Percentiles rank a stretch among this genome's conserved stretches.
phyloP scores from a whole-genome alignment of 164 flowering plant genomes.

The Houttuynia cordata region DNA sequence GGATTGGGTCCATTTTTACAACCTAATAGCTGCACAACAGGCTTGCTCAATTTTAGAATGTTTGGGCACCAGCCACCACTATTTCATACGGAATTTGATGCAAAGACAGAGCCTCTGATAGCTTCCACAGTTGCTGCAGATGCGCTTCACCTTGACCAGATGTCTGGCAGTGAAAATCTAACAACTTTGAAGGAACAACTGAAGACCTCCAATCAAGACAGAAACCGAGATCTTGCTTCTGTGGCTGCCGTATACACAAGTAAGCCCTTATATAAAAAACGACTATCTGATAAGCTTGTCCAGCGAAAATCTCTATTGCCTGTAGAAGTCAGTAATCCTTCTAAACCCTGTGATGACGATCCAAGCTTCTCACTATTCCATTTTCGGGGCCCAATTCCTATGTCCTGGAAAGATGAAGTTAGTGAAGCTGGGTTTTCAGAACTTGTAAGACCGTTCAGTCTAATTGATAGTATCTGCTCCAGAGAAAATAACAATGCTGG shows the following conservation, averaged over 20 bases:
- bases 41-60: conserved; percentile 49
- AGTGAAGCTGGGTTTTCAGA: conserved; percentile 22
- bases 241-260: conserved; percentile 8
- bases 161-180: conserved; percentile 25
- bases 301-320: conserved; percentile 11
- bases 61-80: conserved; percentile 34
- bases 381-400: conserved; percentile 74
- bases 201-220: conserved; percentile 16
- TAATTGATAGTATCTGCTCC: conserved; percentile 23
- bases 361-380: conserved; percentile 73
- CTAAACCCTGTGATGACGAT: conserved; percentile 19
- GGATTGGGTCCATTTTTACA: conserved; percentile 56
- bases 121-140: conserved; percentile 35
- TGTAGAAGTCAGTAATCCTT: conserved; percentile 10
- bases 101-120: conserved; percentile 29
- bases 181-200: conserved; percentile 24
- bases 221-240: conserved; percentile 11
- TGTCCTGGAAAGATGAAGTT: conserved; percentile 22
- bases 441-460: conserved; percentile 21
- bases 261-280: conserved; percentile 2
- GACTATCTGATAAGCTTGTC: conserved; percentile 6
- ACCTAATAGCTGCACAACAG: conserved; percentile 39
- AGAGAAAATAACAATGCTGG: conserved; percentile 45
- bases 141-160: conserved; percentile 49
- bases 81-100: conserved; percentile 55